Conservation (phyloP, 345 rosid genomes). For the Melaleuca alternifolia region DNA sequence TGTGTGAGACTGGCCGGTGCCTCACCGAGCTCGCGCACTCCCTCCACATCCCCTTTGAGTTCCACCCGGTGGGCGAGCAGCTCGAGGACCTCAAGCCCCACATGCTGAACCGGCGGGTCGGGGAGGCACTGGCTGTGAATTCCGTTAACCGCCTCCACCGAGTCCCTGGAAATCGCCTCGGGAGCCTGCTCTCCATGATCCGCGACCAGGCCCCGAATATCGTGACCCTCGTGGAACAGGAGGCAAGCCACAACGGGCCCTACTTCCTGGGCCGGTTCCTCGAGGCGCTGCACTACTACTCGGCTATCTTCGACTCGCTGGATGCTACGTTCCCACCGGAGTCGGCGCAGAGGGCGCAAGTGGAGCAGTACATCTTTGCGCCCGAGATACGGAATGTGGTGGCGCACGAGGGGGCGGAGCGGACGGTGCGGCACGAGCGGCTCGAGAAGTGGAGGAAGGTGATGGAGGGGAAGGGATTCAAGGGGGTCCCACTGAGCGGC, state of each 20-base stretch:
- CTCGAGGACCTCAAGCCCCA: constrained; percentile 48
- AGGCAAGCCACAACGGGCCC: constrained; percentile 61
- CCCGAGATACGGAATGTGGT: constrained; percentile 57
- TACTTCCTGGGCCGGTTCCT: constrained; percentile 55
- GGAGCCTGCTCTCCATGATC: constrained; percentile 39
- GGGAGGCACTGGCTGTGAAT: constrained; percentile 57
- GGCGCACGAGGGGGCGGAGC: constrained; percentile 50
- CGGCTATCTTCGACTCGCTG: constrained; percentile 54
- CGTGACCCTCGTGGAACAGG: constrained; percentile 52
- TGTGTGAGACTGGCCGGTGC: constrained; percentile 53
- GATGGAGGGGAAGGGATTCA: constrained; percentile 62
- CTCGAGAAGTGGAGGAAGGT: constrained; percentile 58
- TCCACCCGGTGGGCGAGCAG: constrained; percentile 47
- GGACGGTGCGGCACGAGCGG: constrained; percentile 53
- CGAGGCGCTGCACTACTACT: constrained; percentile 60
- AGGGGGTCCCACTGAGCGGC: constrained; percentile 40
- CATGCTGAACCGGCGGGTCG: constrained; percentile 56
- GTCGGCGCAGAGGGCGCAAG: constrained; percentile 51
- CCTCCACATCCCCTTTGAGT: constrained; percentile 55
- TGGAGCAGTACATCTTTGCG: constrained; percentile 52
- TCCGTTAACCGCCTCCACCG: constrained; percentile 42
- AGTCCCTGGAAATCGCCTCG: constrained; percentile 34
- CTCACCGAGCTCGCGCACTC: constrained; percentile 50
- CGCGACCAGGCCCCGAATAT: constrained; percentile 63
- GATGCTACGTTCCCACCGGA: constrained; percentile 54